Base-by-base conservation (phyloP, 441 rosid species). In the Mallotus japonicus region DNA sequence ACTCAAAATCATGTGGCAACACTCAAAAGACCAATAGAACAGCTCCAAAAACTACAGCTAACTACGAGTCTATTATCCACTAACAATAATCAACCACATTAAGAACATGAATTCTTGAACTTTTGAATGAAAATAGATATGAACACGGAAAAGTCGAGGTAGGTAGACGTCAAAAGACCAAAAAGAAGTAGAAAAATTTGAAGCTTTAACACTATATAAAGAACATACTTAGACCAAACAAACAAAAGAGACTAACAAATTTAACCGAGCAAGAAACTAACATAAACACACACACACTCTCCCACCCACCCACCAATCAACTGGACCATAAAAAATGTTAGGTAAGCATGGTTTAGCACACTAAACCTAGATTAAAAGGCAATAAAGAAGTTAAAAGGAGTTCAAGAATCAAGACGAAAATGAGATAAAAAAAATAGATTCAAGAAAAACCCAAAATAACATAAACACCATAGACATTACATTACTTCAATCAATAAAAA, bases 291-390 rank as follows among this genome's bases (percentile, higher is more conserved):
- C 40, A 37, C 5, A 37, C 40, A 37, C 40, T 4, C 5, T 8
- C 14, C 50, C 62, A 62, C 20, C 57, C 54, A 56, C 3, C 78
- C 10, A 67, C 64, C 53, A 57, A 79, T 79, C 82, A 79, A 79
- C 55, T 40, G 40, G 69, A 66, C 55, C 69, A 55, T 5, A 56
- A 62, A 71, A 76, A 72, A 63, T 24, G 79, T 71, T 79, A 67
- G 76, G 70, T 40, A 44, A 57, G 34, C 34, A 49, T 10, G 34
- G 3, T 42, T 50, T 22, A 8, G 24, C 47, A 65, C 40, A n/a
- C 32, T 24, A 62, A 73, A 69, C 56, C 47, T 28, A 19, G 47
- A 5, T 42, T 53, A 56, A 69, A 62, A 62, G 53, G 57, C 58
- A 70, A 61, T 0, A 71, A 76, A 53, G 15, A 14, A 60, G 62